A percentile compares a stretch with the other conserved stretches of the same genome.
Conservation (phyloP, 305 asterid species). For the Solanum chacoense region DNA sequence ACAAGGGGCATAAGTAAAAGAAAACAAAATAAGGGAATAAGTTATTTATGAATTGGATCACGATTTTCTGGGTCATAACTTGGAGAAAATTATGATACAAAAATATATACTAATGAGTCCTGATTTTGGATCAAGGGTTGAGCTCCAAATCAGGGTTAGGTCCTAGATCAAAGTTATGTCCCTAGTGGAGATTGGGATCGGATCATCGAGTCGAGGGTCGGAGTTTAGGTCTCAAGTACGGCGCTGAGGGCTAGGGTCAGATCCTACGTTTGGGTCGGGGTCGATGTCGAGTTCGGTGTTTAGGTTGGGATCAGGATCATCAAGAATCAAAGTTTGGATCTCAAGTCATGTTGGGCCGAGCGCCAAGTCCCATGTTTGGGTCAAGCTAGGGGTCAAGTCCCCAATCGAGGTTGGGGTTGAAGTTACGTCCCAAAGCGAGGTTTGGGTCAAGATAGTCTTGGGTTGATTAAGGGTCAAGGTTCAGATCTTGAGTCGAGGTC, state of each 20-base stretch:
- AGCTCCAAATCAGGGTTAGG: neutral
- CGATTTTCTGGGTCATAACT: neutral
- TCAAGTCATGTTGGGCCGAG: neutral
- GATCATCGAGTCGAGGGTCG: neutral
- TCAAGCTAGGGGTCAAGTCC: neutral
- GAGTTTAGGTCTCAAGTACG: neutral
- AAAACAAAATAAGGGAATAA: neutral
- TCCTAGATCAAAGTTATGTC: neutral
- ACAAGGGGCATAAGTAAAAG: neutral
- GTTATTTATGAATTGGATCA: neutral
- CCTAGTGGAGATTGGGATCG: neutral
- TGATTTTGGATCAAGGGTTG: neutral
- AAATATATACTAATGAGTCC: neutral
- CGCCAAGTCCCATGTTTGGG: neutral
- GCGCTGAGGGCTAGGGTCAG: neutral
- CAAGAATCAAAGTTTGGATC: neutral
- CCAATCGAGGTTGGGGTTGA: neutral
- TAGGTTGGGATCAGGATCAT: neutral
- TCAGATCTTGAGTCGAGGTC: neutral
- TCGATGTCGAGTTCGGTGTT: neutral
- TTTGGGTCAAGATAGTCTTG: neutral
- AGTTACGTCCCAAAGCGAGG: neutral
- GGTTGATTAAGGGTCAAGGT: neutral
- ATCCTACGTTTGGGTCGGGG: neutral
- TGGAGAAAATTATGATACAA: neutral